Evolutionary conservation across 192 early-diverging fungal genomes (phyloP).

Genomic region (Coemansia sp.): DNA sequence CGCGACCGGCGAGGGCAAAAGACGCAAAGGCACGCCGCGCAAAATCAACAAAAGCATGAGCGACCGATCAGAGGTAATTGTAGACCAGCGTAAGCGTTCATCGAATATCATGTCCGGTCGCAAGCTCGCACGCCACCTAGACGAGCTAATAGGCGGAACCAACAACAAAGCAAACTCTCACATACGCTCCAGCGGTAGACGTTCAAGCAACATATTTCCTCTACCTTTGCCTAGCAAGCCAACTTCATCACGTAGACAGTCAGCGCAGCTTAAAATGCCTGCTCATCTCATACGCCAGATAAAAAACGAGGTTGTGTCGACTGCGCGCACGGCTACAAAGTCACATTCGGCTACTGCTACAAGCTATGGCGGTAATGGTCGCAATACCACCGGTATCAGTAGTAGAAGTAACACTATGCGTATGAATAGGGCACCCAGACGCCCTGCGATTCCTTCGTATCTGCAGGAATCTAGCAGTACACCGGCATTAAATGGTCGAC

Average conservation of each 20-base stretch:
- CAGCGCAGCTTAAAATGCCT: conserved; percentile 35
- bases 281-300: conserved; percentile 43
- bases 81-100: conserved; percentile 23
- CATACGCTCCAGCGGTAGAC: conserved; percentile 3
- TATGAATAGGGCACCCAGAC: background rate
- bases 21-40: conserved; percentile 52
- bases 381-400: conserved; percentile 5
- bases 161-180: background rate
- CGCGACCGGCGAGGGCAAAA: conserved; percentile 16
- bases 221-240: background rate
- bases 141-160: conserved; percentile 36
- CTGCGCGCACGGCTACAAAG: conserved; percentile 16
- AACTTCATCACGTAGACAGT: conserved; percentile 6
- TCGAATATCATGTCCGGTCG: conserved; percentile 24
- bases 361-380: conserved; percentile 4
- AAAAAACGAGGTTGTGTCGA: conserved; percentile 49
- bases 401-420: conserved; percentile 16
- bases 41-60: conserved; percentile 19
- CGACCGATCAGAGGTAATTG: conserved; percentile 48
- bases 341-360: conserved; percentile 14
- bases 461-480: background rate
- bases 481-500: background rate
- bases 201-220: conserved; percentile 2
- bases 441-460: background rate
- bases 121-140: conserved; percentile 46